These are phyloP conservation scores for Yarrowia alimentaria DNA, from an alignment of 805 yeast species.

Conservation along the genomic window DNA sequence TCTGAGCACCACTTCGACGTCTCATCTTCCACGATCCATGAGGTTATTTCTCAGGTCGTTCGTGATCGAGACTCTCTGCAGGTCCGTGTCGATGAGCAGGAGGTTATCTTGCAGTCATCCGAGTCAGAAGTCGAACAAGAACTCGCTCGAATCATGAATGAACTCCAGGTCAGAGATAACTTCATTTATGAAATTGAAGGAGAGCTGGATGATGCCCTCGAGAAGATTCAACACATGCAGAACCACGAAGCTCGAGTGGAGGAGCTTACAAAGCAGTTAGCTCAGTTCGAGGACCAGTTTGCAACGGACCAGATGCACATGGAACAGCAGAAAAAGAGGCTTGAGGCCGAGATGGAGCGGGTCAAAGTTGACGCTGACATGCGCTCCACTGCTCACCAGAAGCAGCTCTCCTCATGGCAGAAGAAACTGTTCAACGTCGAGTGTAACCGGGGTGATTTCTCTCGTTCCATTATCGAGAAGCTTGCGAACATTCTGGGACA, in stretches of 20 bases:
- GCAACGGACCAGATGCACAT: conserved; percentile 9
- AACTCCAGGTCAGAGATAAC: conserved; percentile 2
- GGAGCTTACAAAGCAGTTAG: conserved; percentile 14
- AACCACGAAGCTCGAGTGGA: conserved; percentile 23
- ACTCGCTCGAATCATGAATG: neutral
- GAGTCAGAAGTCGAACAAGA: conserved; percentile 8
- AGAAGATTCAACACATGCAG: conserved; percentile 5
- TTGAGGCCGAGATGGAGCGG: conserved; percentile 8
- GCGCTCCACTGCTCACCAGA: conserved; percentile 18
- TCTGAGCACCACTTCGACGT: neutral
- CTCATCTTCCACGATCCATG: neutral
- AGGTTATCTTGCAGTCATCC: conserved; percentile 1
- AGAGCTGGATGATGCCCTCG: conserved; percentile 10
- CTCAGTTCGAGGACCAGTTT: conserved; percentile 14
- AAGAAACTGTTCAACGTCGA: conserved; percentile 25
- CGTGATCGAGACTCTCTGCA: neutral
- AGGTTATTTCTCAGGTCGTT: neutral
- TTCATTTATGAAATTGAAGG: conserved; percentile 12
- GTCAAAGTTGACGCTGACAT: conserved; percentile 9
- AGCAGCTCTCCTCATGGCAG: conserved; percentile 22
- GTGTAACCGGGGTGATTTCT: conserved; percentile 22
- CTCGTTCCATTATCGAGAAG: conserved; percentile 20
- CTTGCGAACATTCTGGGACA: conserved; percentile 17
- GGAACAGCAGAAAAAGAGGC: conserved; percentile 1
- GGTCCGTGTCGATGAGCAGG: conserved; percentile 3